Evolutionary conservation across 306 rosid genomes (phyloP).

Genomic region (Citrullus colocynthis): DNA sequence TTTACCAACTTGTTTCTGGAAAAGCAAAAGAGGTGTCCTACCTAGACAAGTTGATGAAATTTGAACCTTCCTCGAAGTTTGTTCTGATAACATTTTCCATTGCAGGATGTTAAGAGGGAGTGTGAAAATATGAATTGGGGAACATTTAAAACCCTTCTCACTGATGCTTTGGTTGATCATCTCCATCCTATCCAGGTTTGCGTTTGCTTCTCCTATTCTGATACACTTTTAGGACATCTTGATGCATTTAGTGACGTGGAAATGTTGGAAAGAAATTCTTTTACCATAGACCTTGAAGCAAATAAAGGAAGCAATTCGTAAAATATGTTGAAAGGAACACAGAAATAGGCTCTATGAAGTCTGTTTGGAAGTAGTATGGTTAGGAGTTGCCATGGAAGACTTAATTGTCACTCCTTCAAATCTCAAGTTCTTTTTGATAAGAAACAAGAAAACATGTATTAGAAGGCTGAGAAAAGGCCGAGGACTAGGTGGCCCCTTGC

Average conservation of each 20-base stretch:
- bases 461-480: too few species aligned
- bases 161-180: conserved; percentile 73
- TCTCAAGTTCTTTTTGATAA: too few species aligned
- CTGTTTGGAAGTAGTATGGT: not conserved
- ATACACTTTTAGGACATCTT: not conserved
- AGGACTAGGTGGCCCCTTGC: too few species aligned
- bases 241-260: not conserved
- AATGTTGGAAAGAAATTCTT: not conserved
- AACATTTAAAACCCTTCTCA: conserved; percentile 52
- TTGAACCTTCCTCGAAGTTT: not conserved
- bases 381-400: not conserved
- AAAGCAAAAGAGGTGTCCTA: conserved; percentile 70
- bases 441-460: too few species aligned
- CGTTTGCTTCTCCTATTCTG: not conserved
- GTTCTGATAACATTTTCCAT: not conserved
- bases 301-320: not conserved
- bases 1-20: conserved; percentile 67
- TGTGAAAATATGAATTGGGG: conserved; percentile 92
- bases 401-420: too few species aligned
- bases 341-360: not conserved
- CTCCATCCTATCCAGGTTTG: conserved; percentile 86
- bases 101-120: conserved; percentile 70
- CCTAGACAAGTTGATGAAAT: not conserved
- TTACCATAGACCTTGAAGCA: not conserved
- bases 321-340: not conserved